These are phyloP conservation scores for Trametes coccinea DNA, from an alignment of 768 basidiomycete species.

Conservation along the genomic window DNA sequence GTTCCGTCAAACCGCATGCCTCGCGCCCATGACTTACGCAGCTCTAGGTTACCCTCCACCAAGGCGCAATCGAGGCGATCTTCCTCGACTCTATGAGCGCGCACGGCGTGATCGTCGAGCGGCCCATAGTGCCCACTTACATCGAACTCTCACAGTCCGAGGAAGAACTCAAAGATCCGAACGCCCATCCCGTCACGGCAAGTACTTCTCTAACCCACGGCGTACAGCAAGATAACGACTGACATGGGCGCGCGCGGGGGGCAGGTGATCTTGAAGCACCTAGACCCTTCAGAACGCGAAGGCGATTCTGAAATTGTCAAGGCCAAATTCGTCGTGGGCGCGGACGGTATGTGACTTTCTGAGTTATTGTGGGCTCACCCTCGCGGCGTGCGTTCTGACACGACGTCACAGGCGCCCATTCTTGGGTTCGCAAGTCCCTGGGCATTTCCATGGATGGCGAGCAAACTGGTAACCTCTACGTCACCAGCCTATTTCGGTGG, in stretches of 20 bases:
- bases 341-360: conserved; percentile 53
- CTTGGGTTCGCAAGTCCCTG: conserved; percentile 74
- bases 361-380: neutral
- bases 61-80: conserved; percentile 63
- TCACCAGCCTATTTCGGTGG: neutral
- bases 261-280: conserved; percentile 49
- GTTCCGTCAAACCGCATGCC: neutral
- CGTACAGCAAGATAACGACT: neutral
- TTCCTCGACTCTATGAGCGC: conserved; percentile 57
- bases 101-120: conserved; percentile 50
- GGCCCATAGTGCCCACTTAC: conserved; percentile 51
- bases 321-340: conserved; percentile 76
- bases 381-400: neutral
- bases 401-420: conserved; percentile 62
- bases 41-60: conserved; percentile 56
- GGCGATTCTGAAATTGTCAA: conserved; percentile 53
- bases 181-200: conserved; percentile 38
- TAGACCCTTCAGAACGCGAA: conserved; percentile 38
- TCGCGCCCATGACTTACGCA: neutral
- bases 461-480: conserved; percentile 35
- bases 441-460: conserved; percentile 73
- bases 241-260: conserved; percentile 16
- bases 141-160: conserved; percentile 48
- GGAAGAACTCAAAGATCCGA: conserved; percentile 43
- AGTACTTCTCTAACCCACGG: neutral